These are phyloP conservation scores for Paraleonurus japonicus DNA, from an alignment of 257 asterid species.

Conservation along the genomic window DNA sequence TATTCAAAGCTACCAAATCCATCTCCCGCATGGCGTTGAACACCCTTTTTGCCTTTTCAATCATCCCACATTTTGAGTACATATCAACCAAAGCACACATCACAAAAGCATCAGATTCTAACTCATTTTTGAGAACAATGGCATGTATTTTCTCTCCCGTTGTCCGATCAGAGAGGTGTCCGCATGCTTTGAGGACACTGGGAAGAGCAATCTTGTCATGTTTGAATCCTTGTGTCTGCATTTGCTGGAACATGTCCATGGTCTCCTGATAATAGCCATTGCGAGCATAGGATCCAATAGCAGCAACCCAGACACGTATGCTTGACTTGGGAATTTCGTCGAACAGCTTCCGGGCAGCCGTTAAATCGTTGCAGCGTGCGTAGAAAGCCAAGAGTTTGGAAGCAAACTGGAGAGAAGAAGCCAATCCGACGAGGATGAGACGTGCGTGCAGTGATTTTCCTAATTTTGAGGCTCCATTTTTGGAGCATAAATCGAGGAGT, in stretches of 20 bases:
- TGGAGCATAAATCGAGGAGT: constrained; percentile 38
- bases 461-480: constrained; percentile 34
- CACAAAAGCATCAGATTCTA: constrained; percentile 49
- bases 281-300: constrained; percentile 58
- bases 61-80: constrained; percentile 57
- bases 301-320: constrained; percentile 52
- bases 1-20: constrained; percentile 60
- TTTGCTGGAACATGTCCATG: constrained; percentile 37
- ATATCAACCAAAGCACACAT: constrained; percentile 56
- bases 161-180: constrained; percentile 46
- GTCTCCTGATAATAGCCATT: constrained; percentile 51
- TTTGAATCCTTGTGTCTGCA: constrained; percentile 40
- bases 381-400: constrained; percentile 54
- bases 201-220: constrained; percentile 55
- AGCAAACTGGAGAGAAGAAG: constrained; percentile 35
- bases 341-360: constrained; percentile 55
- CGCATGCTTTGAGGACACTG: constrained; percentile 75
- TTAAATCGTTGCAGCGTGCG: constrained; percentile 34
- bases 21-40: constrained; percentile 43
- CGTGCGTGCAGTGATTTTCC: constrained; percentile 62
- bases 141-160: constrained; percentile 55
- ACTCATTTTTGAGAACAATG: constrained; percentile 41
- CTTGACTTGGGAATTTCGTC: constrained; percentile 57
- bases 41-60: constrained; percentile 51
- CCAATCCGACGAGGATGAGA: constrained; percentile 46